These are phyloP conservation scores for Teratosphaeria viscida DNA, from an alignment of 2,329 filamentous ascomycete species.

Conservation along the genomic window DNA sequence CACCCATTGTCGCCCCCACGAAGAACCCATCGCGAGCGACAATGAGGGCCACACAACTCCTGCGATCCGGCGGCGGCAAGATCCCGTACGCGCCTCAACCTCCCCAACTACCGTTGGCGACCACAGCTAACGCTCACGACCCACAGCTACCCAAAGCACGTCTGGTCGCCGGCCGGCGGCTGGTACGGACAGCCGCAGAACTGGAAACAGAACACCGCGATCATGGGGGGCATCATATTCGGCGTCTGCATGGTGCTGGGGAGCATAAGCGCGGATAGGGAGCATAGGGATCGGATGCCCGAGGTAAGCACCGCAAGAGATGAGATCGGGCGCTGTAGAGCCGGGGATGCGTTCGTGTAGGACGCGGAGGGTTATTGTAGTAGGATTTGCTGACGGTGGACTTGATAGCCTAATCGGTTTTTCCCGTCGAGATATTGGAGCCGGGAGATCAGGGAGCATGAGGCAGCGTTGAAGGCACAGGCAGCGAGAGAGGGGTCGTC, in stretches of 20 bases:
- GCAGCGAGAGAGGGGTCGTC: not conserved
- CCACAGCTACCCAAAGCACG: slow-evolving; percentile 42
- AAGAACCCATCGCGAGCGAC: slow-evolving; percentile 8
- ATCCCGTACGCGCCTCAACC: slow-evolving; percentile 47
- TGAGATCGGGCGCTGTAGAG: not conserved
- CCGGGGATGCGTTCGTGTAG: not conserved
- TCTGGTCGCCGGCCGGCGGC: slow-evolving; percentile 96
- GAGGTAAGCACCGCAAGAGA: slow-evolving; percentile 34
- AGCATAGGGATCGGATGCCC: slow-evolving; percentile 64
- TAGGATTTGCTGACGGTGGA: not conserved
- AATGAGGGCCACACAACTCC: slow-evolving; percentile 22
- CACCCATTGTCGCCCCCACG: not conserved
- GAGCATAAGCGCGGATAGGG: slow-evolving; percentile 60
- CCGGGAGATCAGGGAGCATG: slow-evolving; percentile 60
- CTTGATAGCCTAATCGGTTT: slow-evolving; percentile 52
- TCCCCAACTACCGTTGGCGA: not conserved
- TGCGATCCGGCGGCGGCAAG: slow-evolving; percentile 66
- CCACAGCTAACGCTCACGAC: not conserved
- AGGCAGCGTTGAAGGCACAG: slow-evolving; percentile 40
- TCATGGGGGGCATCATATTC: slow-evolving; percentile 58
- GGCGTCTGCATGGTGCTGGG: slow-evolving; percentile 59
- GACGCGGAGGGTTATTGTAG: not conserved
- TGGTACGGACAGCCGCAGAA: slow-evolving; percentile 94
- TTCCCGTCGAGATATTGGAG: slow-evolving; percentile 77
- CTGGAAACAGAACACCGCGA: slow-evolving; percentile 85